Evolutionary conservation across 305 asterid genomes (phyloP).

Genomic region (Rubia tinctorum): DNA sequence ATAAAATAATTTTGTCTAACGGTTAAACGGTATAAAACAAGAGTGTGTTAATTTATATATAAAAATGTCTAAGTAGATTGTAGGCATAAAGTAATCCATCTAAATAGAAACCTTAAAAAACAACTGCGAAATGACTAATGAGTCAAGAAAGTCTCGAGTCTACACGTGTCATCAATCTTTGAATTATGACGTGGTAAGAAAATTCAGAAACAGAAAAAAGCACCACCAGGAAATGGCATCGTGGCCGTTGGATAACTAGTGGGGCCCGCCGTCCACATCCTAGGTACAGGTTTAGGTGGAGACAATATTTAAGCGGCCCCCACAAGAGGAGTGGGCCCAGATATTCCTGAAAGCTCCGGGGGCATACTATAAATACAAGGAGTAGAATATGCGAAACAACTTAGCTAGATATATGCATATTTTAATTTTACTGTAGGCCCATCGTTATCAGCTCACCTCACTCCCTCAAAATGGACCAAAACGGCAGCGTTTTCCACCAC

Average conservation of each 20-base stretch:
- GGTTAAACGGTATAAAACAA: too few relatives aligned
- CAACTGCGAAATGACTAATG: too few relatives aligned
- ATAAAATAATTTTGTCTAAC: too few relatives aligned
- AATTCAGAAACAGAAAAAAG: too few relatives aligned
- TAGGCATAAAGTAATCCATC: too few relatives aligned
- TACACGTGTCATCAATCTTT: too few relatives aligned
- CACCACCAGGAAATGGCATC: background rate
- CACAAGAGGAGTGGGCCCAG: slow-evolving; percentile 3
- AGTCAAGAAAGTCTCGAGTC: too few relatives aligned
- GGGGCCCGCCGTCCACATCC: background rate
- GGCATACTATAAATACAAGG: background rate
- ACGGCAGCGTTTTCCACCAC: slow-evolving; percentile 41
- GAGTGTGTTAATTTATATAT: too few relatives aligned
- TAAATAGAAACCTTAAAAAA: too few relatives aligned
- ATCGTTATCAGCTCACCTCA: background rate
- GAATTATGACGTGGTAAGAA: too few relatives aligned
- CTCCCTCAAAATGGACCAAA: slow-evolving; percentile 22
- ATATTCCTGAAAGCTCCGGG: background rate
- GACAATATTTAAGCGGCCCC: background rate
- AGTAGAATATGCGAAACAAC: background rate
- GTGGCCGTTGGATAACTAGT: background rate
- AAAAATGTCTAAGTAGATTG: too few relatives aligned
- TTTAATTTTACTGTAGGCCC: background rate
- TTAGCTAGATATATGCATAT: background rate
- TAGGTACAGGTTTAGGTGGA: background rate